These are phyloP conservation scores for Ambrosia artemisiifolia DNA, from an alignment of 129 eudicot species.

Conservation along the genomic window DNA sequence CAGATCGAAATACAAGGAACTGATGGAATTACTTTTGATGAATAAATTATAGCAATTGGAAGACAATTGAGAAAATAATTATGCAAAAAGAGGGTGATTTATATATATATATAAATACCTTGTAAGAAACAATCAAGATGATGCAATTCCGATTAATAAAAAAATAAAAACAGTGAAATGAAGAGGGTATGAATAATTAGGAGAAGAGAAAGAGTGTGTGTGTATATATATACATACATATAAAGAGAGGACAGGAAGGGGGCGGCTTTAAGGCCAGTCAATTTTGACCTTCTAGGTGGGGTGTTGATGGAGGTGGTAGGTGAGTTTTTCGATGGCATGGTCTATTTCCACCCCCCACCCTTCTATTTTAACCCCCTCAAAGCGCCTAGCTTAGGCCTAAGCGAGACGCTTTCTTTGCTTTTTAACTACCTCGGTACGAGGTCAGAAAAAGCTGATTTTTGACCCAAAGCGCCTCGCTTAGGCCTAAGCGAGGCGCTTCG, in stretches of 20 bases:
- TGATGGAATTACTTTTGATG: slow-evolving; percentile 10
- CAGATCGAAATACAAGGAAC: not conserved
- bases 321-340: too few species aligned
- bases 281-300: slow-evolving; percentile 23
- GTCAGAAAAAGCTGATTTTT: too few species aligned
- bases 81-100: too few species aligned
- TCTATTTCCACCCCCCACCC: too few species aligned
- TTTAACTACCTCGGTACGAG: too few species aligned
- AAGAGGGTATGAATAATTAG: slow-evolving; percentile 18
- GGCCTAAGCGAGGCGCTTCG: too few species aligned
- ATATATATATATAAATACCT: too few species aligned
- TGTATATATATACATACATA: too few species aligned
- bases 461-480: too few species aligned
- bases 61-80: not conserved
- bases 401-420: too few species aligned
- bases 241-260: not conserved
- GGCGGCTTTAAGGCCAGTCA: slow-evolving; percentile 28
- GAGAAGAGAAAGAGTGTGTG: slow-evolving; percentile 16
- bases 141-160: not conserved
- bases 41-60: slow-evolving; percentile 4
- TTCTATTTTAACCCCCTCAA: too few species aligned
- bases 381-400: too few species aligned
- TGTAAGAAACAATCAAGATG: not conserved
- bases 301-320: slow-evolving; percentile 32
- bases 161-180: not conserved